Base-by-base conservation (phyloP, 305 asterid genomes). In the Withania somnifera region DNA sequence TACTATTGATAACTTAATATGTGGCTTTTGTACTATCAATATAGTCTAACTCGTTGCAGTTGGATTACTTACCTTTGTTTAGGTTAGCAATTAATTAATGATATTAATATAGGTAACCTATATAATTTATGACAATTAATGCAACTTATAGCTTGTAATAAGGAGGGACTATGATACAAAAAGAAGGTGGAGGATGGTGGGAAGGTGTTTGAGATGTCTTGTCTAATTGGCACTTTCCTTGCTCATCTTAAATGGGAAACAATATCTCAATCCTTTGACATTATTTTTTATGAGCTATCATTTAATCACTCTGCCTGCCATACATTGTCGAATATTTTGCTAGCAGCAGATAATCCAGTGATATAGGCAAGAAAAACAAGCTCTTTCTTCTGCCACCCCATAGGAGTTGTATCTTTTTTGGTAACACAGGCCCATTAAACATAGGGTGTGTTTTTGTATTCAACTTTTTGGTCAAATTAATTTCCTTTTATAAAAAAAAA, bases 301-400 rank as follows among this genome's bases (percentile, higher is more conserved):
- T 36, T 45, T 24, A 60, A 79, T 79, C 77, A 61, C 45, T 42
- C 14, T 42, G 82, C 60, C 82, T 58, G 77, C 77, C 82, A 26
- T 42, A 26, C 34, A 47, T 73, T 45, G 42, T 73, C 79, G 26
- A 73, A 73, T 71, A 68, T 2, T 84, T 86, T 81, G 5, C 7
- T 63, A 40, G 36, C 78, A 40, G 20, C 15, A 68, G 52, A 40
- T 38, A 67, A n/a, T 67, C 52, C 57, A 82, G 20, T 17, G n/a
- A 42, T 58, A 85, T n/a, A 50, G 15, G 61, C 50, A 36, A 51
- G 45, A 50, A 4, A 28, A 64, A 68, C 64, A 69, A 54, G 19
- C 54, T 75, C 56, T 64, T 50, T 15, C 52, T 38, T 26, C 38
- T 56, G 30, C 58, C 57, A 73, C 60, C 45, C 40, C 75, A 45